Conservation (phyloP, 345 rosid genomes). For the Syzygium aqueum region DNA sequence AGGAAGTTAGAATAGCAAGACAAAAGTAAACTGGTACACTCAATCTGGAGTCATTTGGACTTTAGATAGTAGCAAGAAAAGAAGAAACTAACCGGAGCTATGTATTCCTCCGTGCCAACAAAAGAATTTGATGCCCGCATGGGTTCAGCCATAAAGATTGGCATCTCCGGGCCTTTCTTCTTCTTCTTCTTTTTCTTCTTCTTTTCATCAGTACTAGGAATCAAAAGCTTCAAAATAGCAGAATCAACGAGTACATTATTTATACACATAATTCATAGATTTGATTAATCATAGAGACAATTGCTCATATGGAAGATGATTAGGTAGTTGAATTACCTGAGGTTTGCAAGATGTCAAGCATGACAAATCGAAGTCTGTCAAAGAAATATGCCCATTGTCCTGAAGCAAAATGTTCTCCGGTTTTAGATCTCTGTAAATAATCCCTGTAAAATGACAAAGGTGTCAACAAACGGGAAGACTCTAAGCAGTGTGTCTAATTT, state of each 20-base stretch:
- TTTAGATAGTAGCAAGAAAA: neutral
- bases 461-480: neutral
- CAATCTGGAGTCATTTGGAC: neutral
- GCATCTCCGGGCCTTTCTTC: constrained; percentile 37
- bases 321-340: constrained; percentile 33
- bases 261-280: neutral
- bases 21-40: neutral
- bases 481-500: neutral
- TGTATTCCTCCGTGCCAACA: constrained; percentile 97
- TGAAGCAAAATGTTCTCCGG: constrained; percentile 88
- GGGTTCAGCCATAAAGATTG: constrained; percentile 91
- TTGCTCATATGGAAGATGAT: neutral
- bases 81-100: constrained; percentile 64
- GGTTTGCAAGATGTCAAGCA: constrained; percentile 94
- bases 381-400: constrained; percentile 61
- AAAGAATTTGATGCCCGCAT: constrained; percentile 96
- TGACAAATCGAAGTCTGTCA: constrained; percentile 90
- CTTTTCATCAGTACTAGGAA: constrained; percentile 53
- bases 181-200: constrained; percentile 49
- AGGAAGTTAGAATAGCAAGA: neutral
- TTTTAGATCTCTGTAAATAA: constrained; percentile 85
- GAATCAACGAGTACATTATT: neutral
- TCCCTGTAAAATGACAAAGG: constrained; percentile 30
- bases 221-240: constrained; percentile 41
- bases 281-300: neutral